Conservation (phyloP, 2,329 filamentous ascomycete genomes). For the Cryphonectria carpinicola region DNA sequence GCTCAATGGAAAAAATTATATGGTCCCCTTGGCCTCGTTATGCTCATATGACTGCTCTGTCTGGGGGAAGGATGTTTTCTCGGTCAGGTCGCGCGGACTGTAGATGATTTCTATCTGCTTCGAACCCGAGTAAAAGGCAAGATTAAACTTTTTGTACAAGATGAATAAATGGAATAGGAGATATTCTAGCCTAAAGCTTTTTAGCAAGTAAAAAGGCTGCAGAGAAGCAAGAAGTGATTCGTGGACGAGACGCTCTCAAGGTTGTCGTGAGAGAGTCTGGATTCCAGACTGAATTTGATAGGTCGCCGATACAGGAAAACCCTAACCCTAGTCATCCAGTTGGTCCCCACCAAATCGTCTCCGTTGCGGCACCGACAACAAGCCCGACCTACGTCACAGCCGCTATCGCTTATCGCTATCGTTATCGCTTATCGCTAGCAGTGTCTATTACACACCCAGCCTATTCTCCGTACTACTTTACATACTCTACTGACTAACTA, state of each 20-base stretch:
- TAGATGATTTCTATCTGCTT: background rate
- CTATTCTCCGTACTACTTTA: background rate
- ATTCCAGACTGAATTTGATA: slow-evolving; percentile 2
- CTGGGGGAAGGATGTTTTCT: background rate
- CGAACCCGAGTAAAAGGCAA: background rate
- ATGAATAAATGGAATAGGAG: background rate
- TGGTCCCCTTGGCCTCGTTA: background rate
- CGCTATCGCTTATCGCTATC: background rate
- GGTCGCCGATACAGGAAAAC: background rate
- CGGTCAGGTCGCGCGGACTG: background rate
- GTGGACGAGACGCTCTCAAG: background rate
- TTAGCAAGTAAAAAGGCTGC: background rate
- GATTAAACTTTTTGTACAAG: rapidly evolving
- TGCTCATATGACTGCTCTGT: slow-evolving; percentile 18
- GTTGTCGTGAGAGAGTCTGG: background rate
- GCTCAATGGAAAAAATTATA: background rate
- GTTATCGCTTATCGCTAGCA: background rate
- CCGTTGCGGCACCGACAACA: background rate
- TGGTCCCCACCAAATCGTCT: background rate
- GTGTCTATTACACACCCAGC: background rate
- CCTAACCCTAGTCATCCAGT: background rate
- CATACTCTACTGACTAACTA: background rate
- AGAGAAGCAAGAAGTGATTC: background rate
- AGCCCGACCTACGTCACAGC: background rate
- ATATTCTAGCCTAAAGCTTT: too few species aligned